phyloP scores from a whole-genome alignment of 2,329 filamentous ascomycete genomes.

The Hypoxylon sp. region DNA sequence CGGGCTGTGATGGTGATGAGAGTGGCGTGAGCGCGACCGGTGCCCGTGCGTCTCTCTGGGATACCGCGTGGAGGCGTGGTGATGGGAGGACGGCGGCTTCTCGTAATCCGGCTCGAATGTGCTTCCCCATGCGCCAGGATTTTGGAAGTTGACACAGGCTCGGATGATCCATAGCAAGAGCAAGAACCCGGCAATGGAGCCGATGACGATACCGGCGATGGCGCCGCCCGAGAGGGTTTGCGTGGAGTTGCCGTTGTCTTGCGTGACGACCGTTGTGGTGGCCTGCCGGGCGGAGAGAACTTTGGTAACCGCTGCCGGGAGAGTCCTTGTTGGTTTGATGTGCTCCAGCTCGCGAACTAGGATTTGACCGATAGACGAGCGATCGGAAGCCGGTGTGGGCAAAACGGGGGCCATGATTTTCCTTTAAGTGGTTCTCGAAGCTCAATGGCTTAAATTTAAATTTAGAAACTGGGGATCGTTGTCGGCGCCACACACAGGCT shows the following conservation, averaged over 20 bases:
- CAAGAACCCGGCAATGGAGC: slow-evolving; percentile 61
- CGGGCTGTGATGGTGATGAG: slow-evolving; percentile 35
- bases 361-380: slow-evolving; percentile 22
- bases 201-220: slow-evolving; percentile 66
- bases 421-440: slow-evolving; percentile 1
- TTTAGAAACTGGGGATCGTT: slow-evolving; percentile 7
- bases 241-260: slow-evolving; percentile 38
- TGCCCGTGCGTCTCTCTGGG: slow-evolving; percentile 39
- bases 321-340: slow-evolving; percentile 44
- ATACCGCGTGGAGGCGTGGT: slow-evolving; percentile 32
- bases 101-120: slow-evolving; percentile 49
- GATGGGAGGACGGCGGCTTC: slow-evolving; percentile 39
- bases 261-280: slow-evolving; percentile 48
- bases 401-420: slow-evolving; percentile 44
- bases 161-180: slow-evolving; percentile 62
- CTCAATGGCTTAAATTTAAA: slow-evolving; percentile 5
- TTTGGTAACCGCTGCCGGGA: slow-evolving; percentile 44
- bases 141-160: slow-evolving; percentile 59
- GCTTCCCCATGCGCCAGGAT: slow-evolving; percentile 45
- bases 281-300: slow-evolving; percentile 43
- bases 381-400: slow-evolving; percentile 13
- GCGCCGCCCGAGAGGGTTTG: slow-evolving; percentile 60
- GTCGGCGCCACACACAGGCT: slow-evolving; percentile 1
- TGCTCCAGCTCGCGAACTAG: slow-evolving; percentile 34
- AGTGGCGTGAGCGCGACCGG: slow-evolving; percentile 44